Evolutionary conservation across 1,284 basidiomycete genomes (phyloP).

Genomic region (Malassezia sp.): DNA sequence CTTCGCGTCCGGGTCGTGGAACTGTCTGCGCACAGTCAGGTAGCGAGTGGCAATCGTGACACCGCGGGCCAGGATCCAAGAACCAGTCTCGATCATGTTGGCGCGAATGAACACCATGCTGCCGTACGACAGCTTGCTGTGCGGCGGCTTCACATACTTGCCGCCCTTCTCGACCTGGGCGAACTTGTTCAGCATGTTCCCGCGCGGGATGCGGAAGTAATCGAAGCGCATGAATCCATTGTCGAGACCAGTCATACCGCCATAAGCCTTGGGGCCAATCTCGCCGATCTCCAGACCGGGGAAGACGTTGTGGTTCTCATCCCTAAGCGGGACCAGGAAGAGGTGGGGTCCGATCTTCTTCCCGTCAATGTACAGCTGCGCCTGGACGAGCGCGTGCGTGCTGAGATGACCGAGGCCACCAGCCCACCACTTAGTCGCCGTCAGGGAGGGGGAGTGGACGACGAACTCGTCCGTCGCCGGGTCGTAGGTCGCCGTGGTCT

Average conservation of each 20-base stretch:
- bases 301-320: constrained; percentile 54
- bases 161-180: constrained; percentile 61
- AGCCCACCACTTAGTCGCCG: constrained; percentile 69
- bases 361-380: constrained; percentile 60
- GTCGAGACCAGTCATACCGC: constrained; percentile 54
- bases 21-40: too few relatives aligned
- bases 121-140: constrained; percentile 64
- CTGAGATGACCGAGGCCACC: constrained; percentile 61
- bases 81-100: constrained; percentile 55
- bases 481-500: constrained; percentile 67
- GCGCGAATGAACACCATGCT: constrained; percentile 51
- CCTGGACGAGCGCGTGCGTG: constrained; percentile 68
- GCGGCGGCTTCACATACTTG: constrained; percentile 59
- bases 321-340: constrained; percentile 54
- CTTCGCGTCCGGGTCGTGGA: too few relatives aligned
- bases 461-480: constrained; percentile 61
- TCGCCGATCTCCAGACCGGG: constrained; percentile 63
- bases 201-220: constrained; percentile 61
- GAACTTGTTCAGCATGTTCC: constrained; percentile 65
- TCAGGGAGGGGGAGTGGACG: constrained; percentile 64
- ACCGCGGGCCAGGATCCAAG: constrained; percentile 57
- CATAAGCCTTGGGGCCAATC: constrained; percentile 57
- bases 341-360: constrained; percentile 63
- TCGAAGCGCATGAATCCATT: constrained; percentile 62
- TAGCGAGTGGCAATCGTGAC: too few relatives aligned